Evolutionary conservation across 2,329 filamentous ascomycete genomes (phyloP).

Genomic region (Aureobasidium subglaciale): DNA sequence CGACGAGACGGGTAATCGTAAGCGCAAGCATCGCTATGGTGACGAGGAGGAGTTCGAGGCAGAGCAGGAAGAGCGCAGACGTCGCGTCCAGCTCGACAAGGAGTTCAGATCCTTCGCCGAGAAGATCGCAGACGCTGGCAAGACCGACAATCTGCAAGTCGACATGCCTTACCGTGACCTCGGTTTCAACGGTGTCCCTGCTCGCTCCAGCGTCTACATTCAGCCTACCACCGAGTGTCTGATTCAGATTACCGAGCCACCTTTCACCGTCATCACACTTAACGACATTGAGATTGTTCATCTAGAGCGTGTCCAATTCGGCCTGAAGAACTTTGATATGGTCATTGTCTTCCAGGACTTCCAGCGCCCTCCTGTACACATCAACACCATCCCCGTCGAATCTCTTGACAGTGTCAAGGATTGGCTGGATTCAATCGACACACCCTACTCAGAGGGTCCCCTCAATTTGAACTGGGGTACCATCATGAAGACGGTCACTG

Average conservation of each 20-base stretch:
- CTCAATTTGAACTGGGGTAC: constrained; percentile 98
- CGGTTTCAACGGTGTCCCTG: constrained; percentile 93
- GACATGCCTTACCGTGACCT: constrained; percentile 96
- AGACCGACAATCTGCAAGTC: constrained; percentile 82
- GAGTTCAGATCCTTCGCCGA: constrained; percentile 95
- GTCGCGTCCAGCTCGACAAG: constrained; percentile 85
- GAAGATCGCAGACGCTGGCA: constrained; percentile 93
- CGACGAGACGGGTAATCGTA: constrained; percentile 95
- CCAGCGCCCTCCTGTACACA: constrained; percentile 77
- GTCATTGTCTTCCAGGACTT: constrained; percentile 99
- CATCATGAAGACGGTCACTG: constrained; percentile 98
- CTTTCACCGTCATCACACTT: constrained; percentile 91
- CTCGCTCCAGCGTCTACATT: constrained; percentile 89
- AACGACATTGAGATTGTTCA: constrained; percentile 96
- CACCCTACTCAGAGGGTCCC: constrained; percentile 87
- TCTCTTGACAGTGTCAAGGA: constrained; percentile 93
- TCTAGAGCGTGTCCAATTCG: constrained; percentile 89
- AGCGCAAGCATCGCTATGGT: constrained; percentile 94
- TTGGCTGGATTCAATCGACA: constrained; percentile 92
- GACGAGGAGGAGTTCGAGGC: constrained; percentile 99
- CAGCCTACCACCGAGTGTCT: constrained; percentile 95
- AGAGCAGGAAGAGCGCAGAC: constrained; percentile 90
- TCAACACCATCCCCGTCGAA: constrained; percentile 98
- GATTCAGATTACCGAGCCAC: constrained; percentile 93
- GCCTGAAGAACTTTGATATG: constrained; percentile 97